These are phyloP conservation scores for Colletotrichum noveboracense DNA, from an alignment of 2,329 filamentous ascomycete species.

Conservation along the genomic window DNA sequence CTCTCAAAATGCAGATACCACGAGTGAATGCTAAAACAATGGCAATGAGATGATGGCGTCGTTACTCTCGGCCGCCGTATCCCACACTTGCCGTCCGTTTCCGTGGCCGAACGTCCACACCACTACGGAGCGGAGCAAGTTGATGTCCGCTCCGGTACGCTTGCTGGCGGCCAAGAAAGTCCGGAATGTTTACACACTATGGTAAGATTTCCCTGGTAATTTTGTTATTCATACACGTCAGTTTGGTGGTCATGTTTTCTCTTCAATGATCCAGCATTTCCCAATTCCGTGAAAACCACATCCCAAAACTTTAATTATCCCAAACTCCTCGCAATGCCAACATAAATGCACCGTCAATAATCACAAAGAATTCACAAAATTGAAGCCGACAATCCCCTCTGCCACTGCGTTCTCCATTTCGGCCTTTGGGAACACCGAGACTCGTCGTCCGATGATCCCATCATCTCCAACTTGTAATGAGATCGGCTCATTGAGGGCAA, in stretches of 20 bases:
- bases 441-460: slow-evolving; percentile 54
- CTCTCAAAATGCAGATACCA: background rate
- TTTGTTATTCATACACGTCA: background rate
- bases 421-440: slow-evolving; percentile 41
- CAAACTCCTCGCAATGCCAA: background rate
- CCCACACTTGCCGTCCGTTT: background rate
- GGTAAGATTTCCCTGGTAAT: background rate
- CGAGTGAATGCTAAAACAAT: background rate
- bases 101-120: background rate
- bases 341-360: background rate
- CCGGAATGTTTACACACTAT: background rate
- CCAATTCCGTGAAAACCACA: background rate
- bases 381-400: slow-evolving; percentile 57
- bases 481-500: slow-evolving; percentile 41
- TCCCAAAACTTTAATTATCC: background rate
- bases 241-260: background rate
- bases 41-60: background rate
- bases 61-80: background rate
- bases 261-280: background rate
- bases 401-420: slow-evolving; percentile 39
- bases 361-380: slow-evolving; percentile 28
- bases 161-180: background rate
- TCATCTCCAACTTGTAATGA: slow-evolving; percentile 48
- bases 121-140: background rate
- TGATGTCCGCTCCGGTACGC: background rate